Evolutionary conservation across 768 basidiomycete species (phyloP).

Genomic region (Dacryopinax spathularia): DNA sequence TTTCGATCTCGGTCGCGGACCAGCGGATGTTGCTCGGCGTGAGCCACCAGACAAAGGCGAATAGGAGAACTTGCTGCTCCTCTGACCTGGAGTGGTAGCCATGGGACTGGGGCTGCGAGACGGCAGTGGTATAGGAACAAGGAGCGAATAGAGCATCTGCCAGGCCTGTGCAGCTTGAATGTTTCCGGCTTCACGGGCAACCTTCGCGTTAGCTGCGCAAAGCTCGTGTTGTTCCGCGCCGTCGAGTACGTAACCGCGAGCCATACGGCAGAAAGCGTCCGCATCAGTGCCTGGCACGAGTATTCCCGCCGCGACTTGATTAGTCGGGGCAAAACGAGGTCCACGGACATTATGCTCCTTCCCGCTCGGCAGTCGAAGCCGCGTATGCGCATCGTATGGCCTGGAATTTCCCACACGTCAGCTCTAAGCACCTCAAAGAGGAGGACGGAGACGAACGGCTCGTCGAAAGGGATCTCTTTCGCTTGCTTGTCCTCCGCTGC

Average conservation of each 20-base stretch:
- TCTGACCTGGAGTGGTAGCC: background rate
- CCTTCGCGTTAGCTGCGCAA: background rate
- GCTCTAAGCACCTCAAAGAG: background rate
- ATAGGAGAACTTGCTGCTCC: slow-evolving; percentile 2
- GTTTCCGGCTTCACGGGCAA: background rate
- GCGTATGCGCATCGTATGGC: background rate
- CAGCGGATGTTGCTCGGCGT: background rate
- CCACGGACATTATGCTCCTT: background rate
- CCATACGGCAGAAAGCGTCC: background rate
- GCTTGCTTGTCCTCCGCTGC: slow-evolving; percentile 37
- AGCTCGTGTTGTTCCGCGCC: background rate
- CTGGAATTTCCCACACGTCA: background rate
- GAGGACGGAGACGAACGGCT: slow-evolving; percentile 39
- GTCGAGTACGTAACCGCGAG: background rate
- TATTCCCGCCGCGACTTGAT: background rate
- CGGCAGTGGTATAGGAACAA: background rate
- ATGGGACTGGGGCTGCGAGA: background rate
- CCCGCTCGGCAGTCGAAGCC: background rate
- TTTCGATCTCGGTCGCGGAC: background rate
- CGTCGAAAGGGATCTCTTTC: slow-evolving; percentile 69
- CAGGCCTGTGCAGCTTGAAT: background rate
- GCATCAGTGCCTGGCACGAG: background rate
- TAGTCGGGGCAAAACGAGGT: background rate
- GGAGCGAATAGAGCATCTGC: background rate
- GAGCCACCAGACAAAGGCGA: background rate